Evolutionary conservation across 1,284 basidiomycete genomes (phyloP).

Genomic region (Anthracocystis setariae): DNA sequence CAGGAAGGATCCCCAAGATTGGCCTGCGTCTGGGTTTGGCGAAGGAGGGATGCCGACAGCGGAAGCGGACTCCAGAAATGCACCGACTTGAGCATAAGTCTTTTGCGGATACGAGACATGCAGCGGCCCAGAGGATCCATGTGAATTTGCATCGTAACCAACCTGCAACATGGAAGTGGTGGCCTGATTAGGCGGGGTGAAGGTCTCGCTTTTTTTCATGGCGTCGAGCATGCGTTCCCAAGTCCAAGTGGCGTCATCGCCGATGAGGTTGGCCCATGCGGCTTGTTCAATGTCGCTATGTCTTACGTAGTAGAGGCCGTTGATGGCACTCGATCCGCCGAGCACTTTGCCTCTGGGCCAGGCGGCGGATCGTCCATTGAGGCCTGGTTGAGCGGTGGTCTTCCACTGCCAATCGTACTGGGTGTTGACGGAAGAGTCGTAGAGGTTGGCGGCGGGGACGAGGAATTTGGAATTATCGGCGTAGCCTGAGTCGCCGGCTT

Average conservation of each 20-base stretch:
- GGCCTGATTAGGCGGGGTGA: slow-evolving; percentile 68
- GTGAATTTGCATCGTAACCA: slow-evolving; percentile 67
- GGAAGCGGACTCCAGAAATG: slow-evolving; percentile 42
- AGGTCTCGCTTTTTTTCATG: slow-evolving; percentile 72
- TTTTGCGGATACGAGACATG: slow-evolving; percentile 58
- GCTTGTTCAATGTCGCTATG: slow-evolving; percentile 48
- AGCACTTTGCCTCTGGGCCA: slow-evolving; percentile 53
- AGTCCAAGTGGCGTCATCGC: slow-evolving; percentile 31
- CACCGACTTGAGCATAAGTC: slow-evolving; percentile 46
- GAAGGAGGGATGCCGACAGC: slow-evolving; percentile 70
- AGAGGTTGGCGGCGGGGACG: slow-evolving; percentile 51
- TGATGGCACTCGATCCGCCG: slow-evolving; percentile 60
- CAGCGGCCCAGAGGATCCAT: slow-evolving; percentile 71
- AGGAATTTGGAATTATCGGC: slow-evolving; percentile 32
- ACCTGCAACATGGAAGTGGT: slow-evolving; percentile 31
- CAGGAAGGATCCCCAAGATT: slow-evolving; percentile 73
- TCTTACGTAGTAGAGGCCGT: slow-evolving; percentile 59
- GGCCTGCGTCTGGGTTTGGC: slow-evolving; percentile 72
- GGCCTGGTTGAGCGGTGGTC: slow-evolving; percentile 35
- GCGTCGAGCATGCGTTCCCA: slow-evolving; percentile 51
- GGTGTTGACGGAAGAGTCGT: slow-evolving; percentile 48
- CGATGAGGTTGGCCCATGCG: slow-evolving; percentile 46
- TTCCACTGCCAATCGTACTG: slow-evolving; percentile 57
- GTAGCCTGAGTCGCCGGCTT: slow-evolving; percentile 70
- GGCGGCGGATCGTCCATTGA: slow-evolving; percentile 14